Conservation (phyloP, 2,329 filamentous ascomycete genomes). For the Ceratocystis eucalypticola region DNA sequence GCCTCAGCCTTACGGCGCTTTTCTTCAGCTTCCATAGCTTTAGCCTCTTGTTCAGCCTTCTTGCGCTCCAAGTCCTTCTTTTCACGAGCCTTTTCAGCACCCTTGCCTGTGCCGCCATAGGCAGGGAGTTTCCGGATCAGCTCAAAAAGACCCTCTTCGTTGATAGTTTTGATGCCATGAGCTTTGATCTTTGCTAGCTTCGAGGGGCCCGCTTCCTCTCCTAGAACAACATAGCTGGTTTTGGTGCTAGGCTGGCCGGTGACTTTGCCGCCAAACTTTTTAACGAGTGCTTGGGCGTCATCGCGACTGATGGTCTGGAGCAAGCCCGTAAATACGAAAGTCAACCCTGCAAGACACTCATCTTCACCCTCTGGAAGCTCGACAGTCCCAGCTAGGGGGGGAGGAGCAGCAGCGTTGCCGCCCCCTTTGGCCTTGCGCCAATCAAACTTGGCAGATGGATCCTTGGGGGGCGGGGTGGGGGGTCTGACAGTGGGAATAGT, state of each 20-base stretch:
- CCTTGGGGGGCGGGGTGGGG: constrained; percentile 67
- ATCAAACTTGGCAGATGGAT: constrained; percentile 63
- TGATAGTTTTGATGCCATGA: constrained; percentile 74
- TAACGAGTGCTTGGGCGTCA: constrained; percentile 73
- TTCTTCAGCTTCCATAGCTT: constrained; percentile 76
- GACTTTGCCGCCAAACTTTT: constrained; percentile 87
- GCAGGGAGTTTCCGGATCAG: constrained; percentile 70
- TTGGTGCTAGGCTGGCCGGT: constrained; percentile 77
- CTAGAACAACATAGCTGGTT: constrained; percentile 86
- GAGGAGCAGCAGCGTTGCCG: constrained; percentile 45
- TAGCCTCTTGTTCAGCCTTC: constrained; percentile 66
- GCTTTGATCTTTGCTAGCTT: constrained; percentile 79
- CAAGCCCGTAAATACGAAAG: constrained; percentile 90
- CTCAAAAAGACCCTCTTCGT: constrained; percentile 82
- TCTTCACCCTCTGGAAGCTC: constrained; percentile 73
- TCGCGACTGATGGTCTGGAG: constrained; percentile 69
- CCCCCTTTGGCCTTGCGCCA: constrained; percentile 52
- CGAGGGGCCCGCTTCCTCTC: constrained; percentile 79
- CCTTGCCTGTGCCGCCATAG: constrained; percentile 76
- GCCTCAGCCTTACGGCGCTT: constrained; percentile 40
- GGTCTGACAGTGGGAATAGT: constrained; percentile 71
- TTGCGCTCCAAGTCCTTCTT: constrained; percentile 77
- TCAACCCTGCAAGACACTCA: constrained; percentile 78
- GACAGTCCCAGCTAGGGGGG: constrained; percentile 47
- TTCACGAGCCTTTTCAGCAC: constrained; percentile 69